A percentile compares a stretch with the other conserved stretches of the same genome.
Conservation (phyloP, 1,284 basidiomycete genomes). For the Sphagnurus paluster region DNA sequence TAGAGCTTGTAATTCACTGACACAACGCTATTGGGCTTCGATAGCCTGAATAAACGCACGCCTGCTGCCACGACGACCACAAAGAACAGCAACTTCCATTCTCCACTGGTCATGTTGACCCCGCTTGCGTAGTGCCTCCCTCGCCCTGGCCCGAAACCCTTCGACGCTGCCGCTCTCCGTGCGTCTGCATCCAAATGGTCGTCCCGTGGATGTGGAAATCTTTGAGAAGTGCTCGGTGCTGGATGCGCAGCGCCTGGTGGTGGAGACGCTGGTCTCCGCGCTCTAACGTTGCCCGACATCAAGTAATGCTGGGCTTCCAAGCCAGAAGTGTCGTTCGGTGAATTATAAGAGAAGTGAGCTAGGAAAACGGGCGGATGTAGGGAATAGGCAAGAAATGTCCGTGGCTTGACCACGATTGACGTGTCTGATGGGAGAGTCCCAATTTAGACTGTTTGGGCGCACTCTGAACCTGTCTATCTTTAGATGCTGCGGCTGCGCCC, state of each 20-base stretch:
- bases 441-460: no score
- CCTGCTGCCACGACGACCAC: slow-evolving; percentile 67
- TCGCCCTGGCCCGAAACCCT: slow-evolving; percentile 58
- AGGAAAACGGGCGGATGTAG: slow-evolving; percentile 1
- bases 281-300: slow-evolving; percentile 58
- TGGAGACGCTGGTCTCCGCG: slow-evolving; percentile 66
- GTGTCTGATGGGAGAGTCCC: no score
- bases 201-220: slow-evolving; percentile 61
- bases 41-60: slow-evolving; percentile 80
- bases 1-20: slow-evolving; percentile 43
- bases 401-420: no score
- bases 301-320: slow-evolving; percentile 10
- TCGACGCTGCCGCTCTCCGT: slow-evolving; percentile 65
- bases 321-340: slow-evolving; percentile 8
- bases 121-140: slow-evolving; percentile 58
- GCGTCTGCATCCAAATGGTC: slow-evolving; percentile 73
- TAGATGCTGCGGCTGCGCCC: no score
- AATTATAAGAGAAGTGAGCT: slow-evolving; percentile 7
- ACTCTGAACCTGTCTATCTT: no score
- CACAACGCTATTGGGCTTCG: slow-evolving; percentile 87
- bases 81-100: slow-evolving; percentile 70
- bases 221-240: slow-evolving; percentile 40
- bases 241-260: slow-evolving; percentile 44
- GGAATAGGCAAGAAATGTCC: background rate
- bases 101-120: slow-evolving; percentile 62